Evolutionary conservation across 1,284 basidiomycete genomes (phyloP), one percentile per base, ranked within the genome.

Genomic region (Papiliotrema terrestris): DNA sequence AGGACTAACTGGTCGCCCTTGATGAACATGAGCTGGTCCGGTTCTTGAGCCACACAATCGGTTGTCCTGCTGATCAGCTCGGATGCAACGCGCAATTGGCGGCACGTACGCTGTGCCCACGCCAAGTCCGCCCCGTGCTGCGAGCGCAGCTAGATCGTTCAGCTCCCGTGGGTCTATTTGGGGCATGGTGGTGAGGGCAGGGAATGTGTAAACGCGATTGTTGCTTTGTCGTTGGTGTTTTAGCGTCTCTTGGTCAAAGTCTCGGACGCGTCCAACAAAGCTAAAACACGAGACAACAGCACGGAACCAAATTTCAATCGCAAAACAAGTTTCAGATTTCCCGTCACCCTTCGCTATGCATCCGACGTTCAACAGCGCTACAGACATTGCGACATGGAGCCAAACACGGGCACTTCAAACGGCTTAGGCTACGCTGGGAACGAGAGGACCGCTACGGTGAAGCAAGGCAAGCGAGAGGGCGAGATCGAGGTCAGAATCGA

Each of bases 11-110:
- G 83, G 66, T 94, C 91, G 60, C 85, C 87, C 80, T 87, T 85
- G 58, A 92, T 79, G 72, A 93, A 93, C 91, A 94, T 94, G 51
- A 94, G 80, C 73, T 92, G 89, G 45, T 87, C 86, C 13, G 83
- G 78, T 43, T 82, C 80, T 70, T 90, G 84, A 2, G 89, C 89
- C 8, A 89, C 83, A 65, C 87, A 90, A 69, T 93, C 89, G 11
- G 63, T 64, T 20, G 66, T 50, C 3, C 73, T 72, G 3, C 44
- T 9, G 22, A 2, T 49, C 3, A 44, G 49, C 42, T 20, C 9
- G 22, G 36, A 32, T 45, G 15, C 22, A 46, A 3, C 13, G 14
- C 29, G 29, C 11, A 20, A 37, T 32, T 11, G 11, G 29, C 11
- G 29, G 8, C n/a, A 69, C 73, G 54, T 45, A 75, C 73, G 73